Evolutionary conservation across 306 rosid species (phyloP), one percentile per base, ranked within the genome.

Genomic region (Trichosanthes cucumerina): DNA sequence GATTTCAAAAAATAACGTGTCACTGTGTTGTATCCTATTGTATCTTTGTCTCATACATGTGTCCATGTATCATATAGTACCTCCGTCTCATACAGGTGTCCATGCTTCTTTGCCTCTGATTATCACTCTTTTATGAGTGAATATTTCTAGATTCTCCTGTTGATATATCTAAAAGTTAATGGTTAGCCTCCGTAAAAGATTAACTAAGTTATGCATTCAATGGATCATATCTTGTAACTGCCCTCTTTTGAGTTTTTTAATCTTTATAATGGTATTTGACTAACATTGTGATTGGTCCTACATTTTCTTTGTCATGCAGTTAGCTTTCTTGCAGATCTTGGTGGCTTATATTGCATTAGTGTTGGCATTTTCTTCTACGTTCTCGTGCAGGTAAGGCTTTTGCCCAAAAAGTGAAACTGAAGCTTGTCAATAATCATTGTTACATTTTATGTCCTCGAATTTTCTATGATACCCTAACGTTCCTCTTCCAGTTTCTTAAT

Each of bases 251-350:
- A n/a, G 26, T 19, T 54, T 54, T 54, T n/a, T 18, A 9, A 77
- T 18, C 72, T 77, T 31, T 58, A 57, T 28, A 66, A 60, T 82
- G 63, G 44, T 19, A 52, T 33, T 31, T 52, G 47, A 18, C 83
- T 76, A 57, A 83, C 78, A 50, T 46, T 78, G 65, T 80, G 76
- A 77, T 81, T 63, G 74, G 79, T 66, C 63, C 15, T 73, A 49
- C 36, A 15, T 15, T 73, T 46, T 73, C 59, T 36, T 26, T 62
- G 64, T 36, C 1, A 4, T 84, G 90, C 88, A 96, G 98, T 96
- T 90, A 85, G 98, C 86, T 96, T 96, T 88, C 97, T 96, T 64
- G 99, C 99, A 6, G 98, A 96, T 83, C 91, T 96, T 54, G 98
- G 99, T 85, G 99, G 99, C 81, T 86, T 96, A 41, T 96, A 96